Evolutionary conservation across 2,329 filamentous ascomycete species (phyloP).

Genomic region (Metarhizium guizhouense): DNA sequence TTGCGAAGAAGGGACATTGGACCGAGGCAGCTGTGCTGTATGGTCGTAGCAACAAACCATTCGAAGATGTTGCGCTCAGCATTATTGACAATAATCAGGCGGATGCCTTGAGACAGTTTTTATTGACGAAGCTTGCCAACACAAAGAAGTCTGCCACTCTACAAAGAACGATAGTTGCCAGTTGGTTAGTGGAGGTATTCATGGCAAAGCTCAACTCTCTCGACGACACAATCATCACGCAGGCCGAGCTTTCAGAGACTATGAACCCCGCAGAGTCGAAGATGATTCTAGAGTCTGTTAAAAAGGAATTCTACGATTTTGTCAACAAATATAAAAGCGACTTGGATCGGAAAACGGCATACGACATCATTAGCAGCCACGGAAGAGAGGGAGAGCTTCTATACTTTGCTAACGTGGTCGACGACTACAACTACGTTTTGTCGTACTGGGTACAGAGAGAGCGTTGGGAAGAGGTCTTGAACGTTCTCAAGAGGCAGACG

Average conservation of each 20-base stretch:
- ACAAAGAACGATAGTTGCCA: slow-evolving; percentile 92
- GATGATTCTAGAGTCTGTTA: slow-evolving; percentile 60
- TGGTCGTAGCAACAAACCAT: slow-evolving; percentile 91
- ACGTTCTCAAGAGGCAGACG: slow-evolving; percentile 86
- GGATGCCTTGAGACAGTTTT: slow-evolving; percentile 83
- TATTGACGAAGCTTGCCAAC: slow-evolving; percentile 71
- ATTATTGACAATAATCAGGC: slow-evolving; percentile 87
- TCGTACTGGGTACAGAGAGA: slow-evolving; percentile 97
- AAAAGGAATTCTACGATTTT: slow-evolving; percentile 82
- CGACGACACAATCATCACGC: slow-evolving; percentile 87
- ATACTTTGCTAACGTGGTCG: slow-evolving; percentile 78
- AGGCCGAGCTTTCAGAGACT: slow-evolving; percentile 69
- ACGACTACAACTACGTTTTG: slow-evolving; percentile 90
- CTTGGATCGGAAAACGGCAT: slow-evolving; percentile 83
- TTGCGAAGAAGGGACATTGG: slow-evolving; percentile 74
- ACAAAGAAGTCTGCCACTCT: slow-evolving; percentile 79
- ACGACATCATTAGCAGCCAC: slow-evolving; percentile 93
- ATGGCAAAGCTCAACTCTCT: slow-evolving; percentile 95
- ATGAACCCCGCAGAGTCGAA: slow-evolving; percentile 62
- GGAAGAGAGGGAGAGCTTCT: slow-evolving; percentile 88
- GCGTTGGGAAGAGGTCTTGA: slow-evolving; percentile 78
- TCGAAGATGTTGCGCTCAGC: slow-evolving; percentile 86
- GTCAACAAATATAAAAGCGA: slow-evolving; percentile 76
- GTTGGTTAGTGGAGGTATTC: slow-evolving; percentile 91
- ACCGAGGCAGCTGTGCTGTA: slow-evolving; percentile 82